Percentiles rank a stretch among this genome's conserved stretches.
Evolutionary conservation across 2,329 filamentous ascomycete genomes (phyloP).

Genomic region (Tolypocladium sp.): DNA sequence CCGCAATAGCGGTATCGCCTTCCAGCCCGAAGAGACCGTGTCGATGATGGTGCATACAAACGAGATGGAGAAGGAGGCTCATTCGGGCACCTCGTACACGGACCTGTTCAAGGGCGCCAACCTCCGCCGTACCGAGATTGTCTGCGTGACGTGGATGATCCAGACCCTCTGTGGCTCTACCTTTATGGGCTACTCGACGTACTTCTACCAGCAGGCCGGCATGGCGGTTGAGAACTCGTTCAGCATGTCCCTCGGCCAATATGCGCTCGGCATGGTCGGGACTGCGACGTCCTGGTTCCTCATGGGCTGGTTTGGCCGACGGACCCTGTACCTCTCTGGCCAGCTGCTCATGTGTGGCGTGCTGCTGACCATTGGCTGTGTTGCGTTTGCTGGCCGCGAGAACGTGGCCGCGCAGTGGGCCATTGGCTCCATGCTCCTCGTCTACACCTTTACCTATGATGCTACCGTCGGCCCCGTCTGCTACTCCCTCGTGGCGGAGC

Average conservation of each 20-base stretch:
- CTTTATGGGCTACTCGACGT: conserved; percentile 51
- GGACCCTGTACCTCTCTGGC: conserved; percentile 34
- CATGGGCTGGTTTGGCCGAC: conserved; percentile 33
- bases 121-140: conserved; percentile 35
- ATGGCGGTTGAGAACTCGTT: conserved; percentile 27
- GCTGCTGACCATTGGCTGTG: conserved; percentile 35
- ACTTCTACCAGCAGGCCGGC: conserved; percentile 35
- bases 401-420: conserved; percentile 37
- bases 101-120: conserved; percentile 40
- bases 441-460: conserved; percentile 35
- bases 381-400: conserved; percentile 43
- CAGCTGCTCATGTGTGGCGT: conserved; percentile 37
- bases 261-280: conserved; percentile 33
- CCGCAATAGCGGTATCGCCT: conserved; percentile 22
- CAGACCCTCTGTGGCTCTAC: conserved; percentile 29
- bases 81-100: conserved; percentile 29
- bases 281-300: conserved; percentile 36
- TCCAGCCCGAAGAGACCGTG: conserved; percentile 33
- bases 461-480: conserved; percentile 47
- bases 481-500: conserved; percentile 67
- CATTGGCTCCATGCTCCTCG: conserved; percentile 33
- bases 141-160: conserved; percentile 32
- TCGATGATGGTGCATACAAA: conserved; percentile 44
- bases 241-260: conserved; percentile 30
- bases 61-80: conserved; percentile 32